Evolutionary conservation across 1,139 yeast species (phyloP), one percentile per base, ranked within the genome.

Genomic region (Suhomyces chickasaworum): DNA sequence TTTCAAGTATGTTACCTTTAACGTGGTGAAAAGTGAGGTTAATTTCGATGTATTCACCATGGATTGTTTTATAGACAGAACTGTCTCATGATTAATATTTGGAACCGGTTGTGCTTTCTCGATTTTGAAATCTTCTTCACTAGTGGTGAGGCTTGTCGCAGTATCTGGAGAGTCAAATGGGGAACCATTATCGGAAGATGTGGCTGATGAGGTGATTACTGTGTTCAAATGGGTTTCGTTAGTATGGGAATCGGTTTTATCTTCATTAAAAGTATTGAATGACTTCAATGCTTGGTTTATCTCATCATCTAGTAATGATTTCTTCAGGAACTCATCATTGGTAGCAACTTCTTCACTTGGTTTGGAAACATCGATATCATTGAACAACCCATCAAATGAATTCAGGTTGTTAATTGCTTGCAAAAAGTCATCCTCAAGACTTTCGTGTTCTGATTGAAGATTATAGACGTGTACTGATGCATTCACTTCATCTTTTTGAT

Each of bases 1-100:
- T 50, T 69, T 68, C 48, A 69, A 53, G 50, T 69, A 69, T 8
- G 74, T 68, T 2, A 65, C 59, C 44, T 66, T 66, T 42, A 69
- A 60, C 2, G 70, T 61, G 2, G 69, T 61, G 55, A 65, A 68
- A 7, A 69, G 61, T 1, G 68, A 61, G 18, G 63, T 57, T 33
- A 68, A 46, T 46, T 58, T 63, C 22, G 57, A 54, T 3, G 64
- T 63, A 33, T 66, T 57, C 27, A 64, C 55, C 70, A 68, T 67
- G 20, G 67, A 55, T 39, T 54, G 56, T 48, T 68, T 68, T 35
- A 68, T 51, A n/a, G 60, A 50, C 9, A 53, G 45, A 9, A 68
- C 54, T 1, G 73, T 68, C 18, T 52, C 51, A 18, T 50, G 34
- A 40, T 58, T 53, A 22, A 56, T 45, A 20, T 37, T 30, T 9